Evolutionary conservation across 345 rosid genomes (phyloP).

Genomic region (Citrus medica): DNA sequence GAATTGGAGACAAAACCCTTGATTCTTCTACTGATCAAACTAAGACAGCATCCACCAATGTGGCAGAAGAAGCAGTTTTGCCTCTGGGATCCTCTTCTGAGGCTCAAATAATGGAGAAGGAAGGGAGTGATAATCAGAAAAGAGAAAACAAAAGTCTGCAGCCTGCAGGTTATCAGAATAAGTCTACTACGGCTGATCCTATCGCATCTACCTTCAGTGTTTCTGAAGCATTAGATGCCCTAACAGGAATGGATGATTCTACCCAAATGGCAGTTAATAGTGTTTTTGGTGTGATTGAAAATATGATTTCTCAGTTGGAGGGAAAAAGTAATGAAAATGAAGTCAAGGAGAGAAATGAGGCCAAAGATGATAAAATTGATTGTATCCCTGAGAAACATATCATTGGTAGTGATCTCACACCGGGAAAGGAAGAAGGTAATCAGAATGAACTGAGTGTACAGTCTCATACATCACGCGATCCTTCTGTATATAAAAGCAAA

Average conservation of each 20-base stretch:
- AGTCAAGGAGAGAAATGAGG: constrained; percentile 25
- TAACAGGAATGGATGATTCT: constrained; percentile 91
- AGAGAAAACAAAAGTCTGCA: constrained; percentile 47
- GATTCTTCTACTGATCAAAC: constrained; percentile 45
- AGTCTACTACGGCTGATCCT: constrained; percentile 34
- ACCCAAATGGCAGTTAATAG: constrained; percentile 96
- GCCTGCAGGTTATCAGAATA: constrained; percentile 42
- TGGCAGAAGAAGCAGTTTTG: constrained; percentile 36
- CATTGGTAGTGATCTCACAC: constrained; percentile 12
- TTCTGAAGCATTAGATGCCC: constrained; percentile 79
- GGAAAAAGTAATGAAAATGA: constrained; percentile 44
- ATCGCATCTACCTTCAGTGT: constrained; percentile 47
- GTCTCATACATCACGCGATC: constrained; percentile 29
- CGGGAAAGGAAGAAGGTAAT: constrained; percentile 16
- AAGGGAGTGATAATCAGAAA: constrained; percentile 44
- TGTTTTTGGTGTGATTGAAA: constrained; percentile 90
- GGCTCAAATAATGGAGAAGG: constrained; percentile 47
- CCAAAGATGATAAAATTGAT: constrained; percentile 27
- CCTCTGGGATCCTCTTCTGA: constrained; percentile 43
- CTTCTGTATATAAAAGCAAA: constrained; percentile 24
- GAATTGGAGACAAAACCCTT: constrained; percentile 40
- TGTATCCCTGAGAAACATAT: constrained; percentile 24
- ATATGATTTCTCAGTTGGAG: constrained; percentile 72
- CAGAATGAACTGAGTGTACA: constrained; percentile 10
- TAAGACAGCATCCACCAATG: constrained; percentile 29